phyloP scores from a whole-genome alignment of 2,329 filamentous ascomycete genomes.

The Harringtonia aguacate region DNA sequence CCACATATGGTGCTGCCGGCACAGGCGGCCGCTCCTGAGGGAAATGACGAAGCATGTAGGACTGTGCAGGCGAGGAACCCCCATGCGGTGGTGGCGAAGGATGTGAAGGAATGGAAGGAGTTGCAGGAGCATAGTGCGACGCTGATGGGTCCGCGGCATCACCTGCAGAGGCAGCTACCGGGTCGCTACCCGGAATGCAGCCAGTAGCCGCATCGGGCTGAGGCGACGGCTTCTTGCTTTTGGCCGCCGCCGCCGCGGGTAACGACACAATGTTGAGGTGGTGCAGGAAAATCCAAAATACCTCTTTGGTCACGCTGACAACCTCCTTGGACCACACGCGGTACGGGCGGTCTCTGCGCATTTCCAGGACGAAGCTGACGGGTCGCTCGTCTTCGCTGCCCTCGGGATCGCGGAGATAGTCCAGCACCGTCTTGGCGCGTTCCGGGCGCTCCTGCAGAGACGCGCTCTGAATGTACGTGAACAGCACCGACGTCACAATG shows the following conservation, averaged over 20 bases:
- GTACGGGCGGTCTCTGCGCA: conserved; percentile 80
- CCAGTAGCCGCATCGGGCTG: too few species aligned
- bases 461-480: conserved; percentile 72
- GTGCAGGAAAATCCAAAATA: conserved; percentile 98
- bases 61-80: conserved; percentile 28
- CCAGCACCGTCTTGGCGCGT: conserved; percentile 63
- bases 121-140: too few species aligned
- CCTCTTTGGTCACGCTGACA: conserved; percentile 87
- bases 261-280: conserved; percentile 78
- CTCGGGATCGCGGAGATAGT: conserved; percentile 69
- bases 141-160: too few species aligned
- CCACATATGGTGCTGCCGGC: conserved; percentile 88
- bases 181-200: too few species aligned
- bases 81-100: conserved; percentile 23
- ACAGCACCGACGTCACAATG: conserved; percentile 80
- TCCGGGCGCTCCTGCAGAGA: conserved; percentile 48
- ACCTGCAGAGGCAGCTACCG: not conserved
- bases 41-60: conserved; percentile 63
- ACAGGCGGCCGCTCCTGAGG: conserved; percentile 81
- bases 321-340: conserved; percentile 91
- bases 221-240: not conserved
- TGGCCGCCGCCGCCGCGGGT: conserved; percentile 21
- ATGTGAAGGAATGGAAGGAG: conserved; percentile 2
- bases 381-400: conserved; percentile 66
- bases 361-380: conserved; percentile 78